Evolutionary conservation across 306 rosid genomes (phyloP).

Genomic region (Castanea crenata): DNA sequence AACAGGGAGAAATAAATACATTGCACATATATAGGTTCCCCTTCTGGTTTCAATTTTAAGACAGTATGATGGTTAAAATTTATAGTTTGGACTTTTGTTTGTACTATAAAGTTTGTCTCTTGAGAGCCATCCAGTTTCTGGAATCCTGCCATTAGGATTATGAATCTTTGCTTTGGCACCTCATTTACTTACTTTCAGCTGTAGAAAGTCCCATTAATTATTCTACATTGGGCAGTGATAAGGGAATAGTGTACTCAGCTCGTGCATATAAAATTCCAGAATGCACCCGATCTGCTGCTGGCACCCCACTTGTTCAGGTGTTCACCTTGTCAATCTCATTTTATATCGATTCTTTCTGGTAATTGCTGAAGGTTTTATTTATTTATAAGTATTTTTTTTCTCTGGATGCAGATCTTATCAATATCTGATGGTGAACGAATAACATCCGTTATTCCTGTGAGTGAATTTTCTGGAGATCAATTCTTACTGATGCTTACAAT

Average conservation of each 20-base stretch:
- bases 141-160: not conserved
- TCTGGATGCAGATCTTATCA: conserved; percentile 71
- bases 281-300: conserved; percentile 87
- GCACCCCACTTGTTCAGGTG: conserved; percentile 91
- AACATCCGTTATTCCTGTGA: conserved; percentile 92
- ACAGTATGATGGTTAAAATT: too few species aligned
- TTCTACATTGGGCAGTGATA: conserved; percentile 56
- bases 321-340: conserved; percentile 10
- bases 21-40: not conserved
- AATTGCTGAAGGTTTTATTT: not conserved
- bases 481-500: conserved; percentile 89
- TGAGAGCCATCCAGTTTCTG: too few species aligned
- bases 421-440: conserved; percentile 92
- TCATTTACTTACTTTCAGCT: conserved; percentile 12
- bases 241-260: conserved; percentile 90
- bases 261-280: conserved; percentile 96
- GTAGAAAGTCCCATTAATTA: conserved; percentile 12
- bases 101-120: too few species aligned
- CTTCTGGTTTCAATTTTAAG: not conserved
- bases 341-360: not conserved
- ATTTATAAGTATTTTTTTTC: not conserved
- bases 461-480: conserved; percentile 81
- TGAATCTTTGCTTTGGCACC: conserved; percentile 2
- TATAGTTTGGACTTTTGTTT: too few species aligned
- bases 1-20: not conserved